These are phyloP conservation scores for Diutina neorugosa DNA, from an alignment of 1,139 yeast genomes.

Conservation along the genomic window DNA sequence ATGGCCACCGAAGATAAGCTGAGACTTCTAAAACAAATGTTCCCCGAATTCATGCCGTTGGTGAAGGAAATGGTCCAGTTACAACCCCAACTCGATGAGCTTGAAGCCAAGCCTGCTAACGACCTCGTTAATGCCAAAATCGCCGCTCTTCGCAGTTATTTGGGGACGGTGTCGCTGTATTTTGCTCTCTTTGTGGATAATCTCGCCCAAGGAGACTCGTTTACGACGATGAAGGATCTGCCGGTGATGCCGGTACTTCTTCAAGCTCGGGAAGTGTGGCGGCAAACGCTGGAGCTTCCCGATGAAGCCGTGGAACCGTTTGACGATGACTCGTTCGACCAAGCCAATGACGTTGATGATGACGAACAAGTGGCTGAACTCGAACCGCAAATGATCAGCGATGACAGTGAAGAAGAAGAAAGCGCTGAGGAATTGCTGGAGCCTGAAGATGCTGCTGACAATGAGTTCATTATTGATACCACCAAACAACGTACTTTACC, in stretches of 20 bases:
- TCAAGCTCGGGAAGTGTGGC: slow-evolving; percentile 80
- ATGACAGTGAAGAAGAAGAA: slow-evolving; percentile 12
- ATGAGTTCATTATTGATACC: slow-evolving; percentile 38
- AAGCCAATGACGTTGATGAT: slow-evolving; percentile 10
- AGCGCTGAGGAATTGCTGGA: slow-evolving; percentile 10
- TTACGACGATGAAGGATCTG: slow-evolving; percentile 64
- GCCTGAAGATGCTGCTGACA: slow-evolving; percentile 13
- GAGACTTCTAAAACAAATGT: slow-evolving; percentile 39
- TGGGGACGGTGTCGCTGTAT: slow-evolving; percentile 64
- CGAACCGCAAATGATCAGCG: slow-evolving; percentile 9
- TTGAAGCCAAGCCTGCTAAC: slow-evolving; percentile 21
- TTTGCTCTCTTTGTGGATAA: slow-evolving; percentile 58
- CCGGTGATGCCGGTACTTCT: slow-evolving; percentile 81
- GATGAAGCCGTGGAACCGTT: slow-evolving; percentile 13
- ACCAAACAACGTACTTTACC: slow-evolving; percentile 22
- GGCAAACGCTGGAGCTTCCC: slow-evolving; percentile 48
- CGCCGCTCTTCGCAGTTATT: slow-evolving; percentile 63
- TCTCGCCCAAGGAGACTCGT: slow-evolving; percentile 40
- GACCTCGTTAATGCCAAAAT: slow-evolving; percentile 30
- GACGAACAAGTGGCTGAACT: slow-evolving; percentile 17
- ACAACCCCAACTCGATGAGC: slow-evolving; percentile 25
- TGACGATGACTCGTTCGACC: background rate
- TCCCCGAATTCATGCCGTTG: slow-evolving; percentile 81
- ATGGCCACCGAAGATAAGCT: slow-evolving; percentile 33
- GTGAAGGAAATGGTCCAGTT: slow-evolving; percentile 48